Evolutionary conservation across 1,284 basidiomycete species (phyloP), one percentile per base, ranked within the genome.

Genomic region (Naganishia sp.): DNA sequence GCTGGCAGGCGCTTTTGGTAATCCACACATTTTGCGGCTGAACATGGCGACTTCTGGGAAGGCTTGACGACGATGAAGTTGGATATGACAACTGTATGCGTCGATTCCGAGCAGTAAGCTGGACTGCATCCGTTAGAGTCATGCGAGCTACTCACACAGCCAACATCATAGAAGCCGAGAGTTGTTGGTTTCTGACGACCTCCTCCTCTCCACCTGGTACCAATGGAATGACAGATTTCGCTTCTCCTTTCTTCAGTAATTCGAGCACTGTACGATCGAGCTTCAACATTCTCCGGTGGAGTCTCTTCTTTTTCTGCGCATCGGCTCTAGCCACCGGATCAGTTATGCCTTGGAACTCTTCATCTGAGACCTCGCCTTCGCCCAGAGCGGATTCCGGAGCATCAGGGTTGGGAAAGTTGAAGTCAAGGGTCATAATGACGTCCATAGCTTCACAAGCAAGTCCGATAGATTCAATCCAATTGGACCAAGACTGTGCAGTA

Each of bases 31-130:
- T 55, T 72, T 72, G 68, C 76, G 75, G 46, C 73, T 75, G 71
- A 79, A 80, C 39, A 80, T 64, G 16, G 78, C 78, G 10, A 80
- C 79, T 61, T 80, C 79, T 1, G 79, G 79, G 71, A 79, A 78
- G 13, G 79, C 79, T 57, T 78, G 75, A 50, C 74, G 72, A 42
- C 77, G 74, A 66, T 80, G 79, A 25, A 79, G 75, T 53, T 79
- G 77, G 42, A 80, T 79, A 63, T 79, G 77, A 25, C 75, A 70
- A 2, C 67, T 70, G 39, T 15, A 16, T 52, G 25, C 9, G 42
- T 36, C 23, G 6, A 39, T 9, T 39, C 13, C 36, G 36, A 39
- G 36, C 2, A 13, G 36, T 39, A 39, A 39, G 36, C 36, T 39
- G 13, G 4, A 39, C 6, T 39, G 13, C 10, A 9, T 39, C 13